phyloP scores from a whole-genome alignment of 2,329 filamentous ascomycete species.

The Myotisia sp. region DNA sequence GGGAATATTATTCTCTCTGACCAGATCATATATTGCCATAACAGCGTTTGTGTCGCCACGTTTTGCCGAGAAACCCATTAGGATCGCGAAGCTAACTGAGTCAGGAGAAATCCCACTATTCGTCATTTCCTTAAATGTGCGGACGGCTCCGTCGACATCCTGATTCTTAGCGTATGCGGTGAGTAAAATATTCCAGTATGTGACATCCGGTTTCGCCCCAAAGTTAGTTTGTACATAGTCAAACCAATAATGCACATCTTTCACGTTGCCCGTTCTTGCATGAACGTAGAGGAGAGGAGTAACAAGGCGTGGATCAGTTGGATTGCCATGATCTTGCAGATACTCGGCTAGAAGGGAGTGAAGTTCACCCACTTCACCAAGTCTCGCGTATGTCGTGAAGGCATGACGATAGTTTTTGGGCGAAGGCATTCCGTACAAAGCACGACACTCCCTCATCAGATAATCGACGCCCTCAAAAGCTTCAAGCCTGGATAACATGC shows the following conservation, averaged over 20 bases:
- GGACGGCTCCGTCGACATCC: conserved; percentile 52
- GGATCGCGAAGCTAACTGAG: conserved; percentile 50
- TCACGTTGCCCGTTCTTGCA: conserved; percentile 52
- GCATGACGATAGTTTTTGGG: conserved; percentile 22
- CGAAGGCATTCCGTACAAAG: conserved; percentile 21
- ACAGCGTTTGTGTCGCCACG: conserved; percentile 61
- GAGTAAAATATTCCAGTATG: conserved; percentile 64
- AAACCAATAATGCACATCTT: conserved; percentile 47
- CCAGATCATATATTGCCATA: conserved; percentile 49
- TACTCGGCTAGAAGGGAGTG: conserved; percentile 32
- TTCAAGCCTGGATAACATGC: conserved; percentile 16
- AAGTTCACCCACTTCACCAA: conserved; percentile 34
- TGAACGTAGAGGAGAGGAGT: conserved; percentile 56
- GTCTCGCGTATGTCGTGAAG: conserved; percentile 31
- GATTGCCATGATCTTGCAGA: conserved; percentile 24
- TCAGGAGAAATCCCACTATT: conserved; percentile 40
- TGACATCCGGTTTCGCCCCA: conserved; percentile 41
- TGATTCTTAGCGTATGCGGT: conserved; percentile 52
- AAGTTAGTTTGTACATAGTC: conserved; percentile 45
- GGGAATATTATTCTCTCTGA: conserved; percentile 39
- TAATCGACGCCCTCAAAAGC: conserved; percentile 26
- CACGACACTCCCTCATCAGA: conserved; percentile 28
- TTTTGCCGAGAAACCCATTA: conserved; percentile 58
- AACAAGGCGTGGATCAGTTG: conserved; percentile 20
- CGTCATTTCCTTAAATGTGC: conserved; percentile 48